A percentile compares a stretch with the other conserved stretches of the same genome.
Conservation (phyloP, 192 early-diverging fungal genomes). For the Linnemannia zychae region DNA sequence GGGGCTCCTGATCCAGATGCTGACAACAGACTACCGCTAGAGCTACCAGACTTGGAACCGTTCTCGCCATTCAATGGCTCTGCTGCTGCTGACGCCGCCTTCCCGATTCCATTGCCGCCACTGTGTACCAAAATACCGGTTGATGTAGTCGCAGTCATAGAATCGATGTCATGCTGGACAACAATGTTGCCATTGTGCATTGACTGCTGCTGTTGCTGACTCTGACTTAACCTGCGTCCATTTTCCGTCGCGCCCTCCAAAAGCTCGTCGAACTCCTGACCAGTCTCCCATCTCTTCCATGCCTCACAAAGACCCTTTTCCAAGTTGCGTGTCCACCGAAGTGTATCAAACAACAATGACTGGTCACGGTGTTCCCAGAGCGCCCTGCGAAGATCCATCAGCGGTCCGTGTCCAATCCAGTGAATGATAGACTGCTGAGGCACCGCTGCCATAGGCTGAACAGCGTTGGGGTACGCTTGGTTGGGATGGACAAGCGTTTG, state of each 20-base stretch:
- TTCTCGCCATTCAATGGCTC: background rate
- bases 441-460: constrained; percentile 2
- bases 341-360: constrained; percentile 91
- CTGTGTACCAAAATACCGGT: background rate
- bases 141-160: background rate
- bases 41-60: background rate
- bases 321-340: constrained; percentile 85
- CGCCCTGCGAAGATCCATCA: constrained; percentile 74
- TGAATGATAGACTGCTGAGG: constrained; percentile 46
- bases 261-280: constrained; percentile 67
- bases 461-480: background rate
- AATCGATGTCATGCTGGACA: constrained; percentile 20
- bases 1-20: background rate
- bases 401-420: constrained; percentile 60
- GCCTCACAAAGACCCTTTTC: constrained; percentile 80
- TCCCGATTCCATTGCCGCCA: background rate
- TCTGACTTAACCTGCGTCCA: constrained; percentile 13
- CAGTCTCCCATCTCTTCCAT: constrained; percentile 81
- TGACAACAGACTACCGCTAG: background rate
- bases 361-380: constrained; percentile 85
- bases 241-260: constrained; percentile 20
- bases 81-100: background rate
- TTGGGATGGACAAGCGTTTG: background rate
- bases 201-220: background rate
- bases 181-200: constrained; percentile 34